A percentile compares a stretch with the other conserved stretches of the same genome.
phyloP scores from a whole-genome alignment of 1,284 basidiomycete genomes.

The Cystobasidium slooffiae region DNA sequence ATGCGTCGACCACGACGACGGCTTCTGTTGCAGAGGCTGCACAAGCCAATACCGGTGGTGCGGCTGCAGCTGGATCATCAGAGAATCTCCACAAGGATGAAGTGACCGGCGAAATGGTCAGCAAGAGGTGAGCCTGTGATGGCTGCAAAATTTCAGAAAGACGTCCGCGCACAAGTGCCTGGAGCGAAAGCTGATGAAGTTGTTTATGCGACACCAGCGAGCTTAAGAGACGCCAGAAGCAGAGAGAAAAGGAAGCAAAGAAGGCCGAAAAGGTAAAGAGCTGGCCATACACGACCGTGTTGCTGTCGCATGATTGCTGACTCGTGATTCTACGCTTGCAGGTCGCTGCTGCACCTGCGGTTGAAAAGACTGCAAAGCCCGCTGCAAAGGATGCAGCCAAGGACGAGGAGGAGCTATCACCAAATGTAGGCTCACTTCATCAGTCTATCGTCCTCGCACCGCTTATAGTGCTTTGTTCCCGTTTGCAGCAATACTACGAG shows the following conservation, averaged over 20 bases:
- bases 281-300: neutral
- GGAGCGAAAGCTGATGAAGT: slow-evolving; percentile 52
- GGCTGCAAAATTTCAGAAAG: neutral
- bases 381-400: slow-evolving; percentile 56
- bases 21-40: slow-evolving; percentile 36
- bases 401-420: slow-evolving; percentile 76
- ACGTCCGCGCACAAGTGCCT: neutral
- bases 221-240: slow-evolving; percentile 86
- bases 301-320: slow-evolving; percentile 9
- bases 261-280: slow-evolving; percentile 71
- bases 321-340: slow-evolving; percentile 12
- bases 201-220: slow-evolving; percentile 65
- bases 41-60: slow-evolving; percentile 5
- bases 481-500: slow-evolving; percentile 91
- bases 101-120: slow-evolving; percentile 90
- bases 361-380: slow-evolving; percentile 58
- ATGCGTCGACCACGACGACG: slow-evolving; percentile 31
- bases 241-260: slow-evolving; percentile 78
- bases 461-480: neutral
- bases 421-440: slow-evolving; percentile 66
- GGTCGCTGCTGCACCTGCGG: slow-evolving; percentile 61
- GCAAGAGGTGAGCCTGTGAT: slow-evolving; percentile 74
- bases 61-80: slow-evolving; percentile 11
- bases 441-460: neutral
- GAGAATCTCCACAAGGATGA: slow-evolving; percentile 64